Evolutionary conservation across 1,139 yeast genomes (phyloP).

Genomic region (Saccharomyces pastorianus): DNA sequence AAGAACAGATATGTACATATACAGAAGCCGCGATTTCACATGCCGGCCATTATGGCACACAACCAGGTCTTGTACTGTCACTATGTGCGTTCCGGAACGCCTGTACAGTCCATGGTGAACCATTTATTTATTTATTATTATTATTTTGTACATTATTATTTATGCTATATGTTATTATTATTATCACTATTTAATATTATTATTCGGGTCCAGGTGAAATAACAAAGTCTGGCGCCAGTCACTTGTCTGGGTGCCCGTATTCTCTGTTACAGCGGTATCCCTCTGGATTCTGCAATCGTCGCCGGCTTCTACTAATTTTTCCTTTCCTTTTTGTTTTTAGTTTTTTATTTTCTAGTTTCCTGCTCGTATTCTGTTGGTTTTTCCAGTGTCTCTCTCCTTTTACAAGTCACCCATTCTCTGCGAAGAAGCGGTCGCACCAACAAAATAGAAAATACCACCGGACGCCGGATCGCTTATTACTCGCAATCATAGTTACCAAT

Average conservation of each 20-base stretch:
- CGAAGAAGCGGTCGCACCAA: background rate
- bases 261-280: background rate
- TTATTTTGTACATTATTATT: background rate
- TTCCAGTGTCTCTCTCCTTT: background rate
- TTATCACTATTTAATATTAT: background rate
- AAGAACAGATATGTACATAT: background rate
- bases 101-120: background rate
- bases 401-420: background rate
- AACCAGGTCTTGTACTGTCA: background rate
- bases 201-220: background rate
- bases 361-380: conserved; percentile 1
- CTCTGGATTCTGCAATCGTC: background rate
- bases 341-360: background rate
- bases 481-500: background rate
- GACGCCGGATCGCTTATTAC: background rate
- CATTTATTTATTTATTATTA: background rate
- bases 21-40: background rate
- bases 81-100: background rate
- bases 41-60: background rate
- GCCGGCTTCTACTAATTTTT: conserved; percentile 1
- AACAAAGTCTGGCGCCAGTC: background rate
- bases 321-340: background rate
- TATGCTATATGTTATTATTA: background rate
- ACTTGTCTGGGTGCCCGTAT: background rate
- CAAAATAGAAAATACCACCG: background rate